phyloP scores from a whole-genome alignment of 345 rosid genomes.

The Eucalyptus erythrocorys region DNA sequence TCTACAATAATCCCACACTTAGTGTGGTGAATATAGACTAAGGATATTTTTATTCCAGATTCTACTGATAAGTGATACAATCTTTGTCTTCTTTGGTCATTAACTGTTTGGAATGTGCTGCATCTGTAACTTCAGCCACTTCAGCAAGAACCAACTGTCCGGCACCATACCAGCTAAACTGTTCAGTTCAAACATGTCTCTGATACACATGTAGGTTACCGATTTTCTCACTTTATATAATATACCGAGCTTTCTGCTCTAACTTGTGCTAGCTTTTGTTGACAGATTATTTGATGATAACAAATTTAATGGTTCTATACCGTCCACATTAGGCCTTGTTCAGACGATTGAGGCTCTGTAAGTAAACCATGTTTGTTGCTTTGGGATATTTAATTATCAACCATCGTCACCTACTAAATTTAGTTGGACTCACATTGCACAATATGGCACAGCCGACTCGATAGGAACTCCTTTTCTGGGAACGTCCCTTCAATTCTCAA shows the following conservation, averaged over 20 bases:
- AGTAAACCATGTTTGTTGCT: conserved; percentile 3
- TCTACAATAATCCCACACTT: background rate
- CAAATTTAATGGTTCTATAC: conserved; percentile 13
- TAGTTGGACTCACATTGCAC: background rate
- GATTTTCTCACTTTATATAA: background rate
- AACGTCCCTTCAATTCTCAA: conserved; percentile 12
- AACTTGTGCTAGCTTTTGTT: background rate
- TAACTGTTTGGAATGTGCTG: background rate
- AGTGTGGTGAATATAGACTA: background rate
- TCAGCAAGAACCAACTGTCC: conserved; percentile 21
- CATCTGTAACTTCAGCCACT: conserved; percentile 11
- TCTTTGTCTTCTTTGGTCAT: background rate
- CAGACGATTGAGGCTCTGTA: conserved; percentile 17
- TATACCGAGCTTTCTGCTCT: background rate
- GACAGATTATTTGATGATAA: conserved; percentile 31
- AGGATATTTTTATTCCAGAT: background rate
- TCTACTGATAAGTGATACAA: background rate
- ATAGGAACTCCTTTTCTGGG: conserved; percentile 16
- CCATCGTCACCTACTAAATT: background rate
- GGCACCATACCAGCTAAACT: conserved; percentile 24
- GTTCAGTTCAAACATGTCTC: conserved; percentile 22
- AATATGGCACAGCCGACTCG: conserved; percentile 20
- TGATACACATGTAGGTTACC: conserved; percentile 28
- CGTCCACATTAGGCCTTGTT: conserved; percentile 18
- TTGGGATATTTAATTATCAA: background rate